Conservation (phyloP, 768 basidiomycete species). For the Mycena rosella region DNA sequence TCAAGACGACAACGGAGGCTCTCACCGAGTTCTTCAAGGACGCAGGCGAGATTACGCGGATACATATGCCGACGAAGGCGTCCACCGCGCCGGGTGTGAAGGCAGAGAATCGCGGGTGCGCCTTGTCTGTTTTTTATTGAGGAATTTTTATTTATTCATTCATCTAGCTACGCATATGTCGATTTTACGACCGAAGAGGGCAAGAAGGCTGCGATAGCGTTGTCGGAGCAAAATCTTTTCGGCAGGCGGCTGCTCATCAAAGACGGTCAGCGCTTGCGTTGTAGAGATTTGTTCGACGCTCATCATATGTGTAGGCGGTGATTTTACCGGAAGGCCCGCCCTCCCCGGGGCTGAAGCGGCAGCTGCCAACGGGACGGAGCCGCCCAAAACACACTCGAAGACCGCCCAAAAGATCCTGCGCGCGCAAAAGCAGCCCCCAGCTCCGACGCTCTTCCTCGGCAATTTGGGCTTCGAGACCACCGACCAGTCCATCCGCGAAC, state of each 20-base stretch:
- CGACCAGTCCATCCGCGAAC: conserved; percentile 75
- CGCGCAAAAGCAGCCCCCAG: conserved; percentile 85
- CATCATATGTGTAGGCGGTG: conserved; percentile 64
- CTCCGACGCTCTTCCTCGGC: conserved; percentile 90
- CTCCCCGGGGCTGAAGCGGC: conserved; percentile 52
- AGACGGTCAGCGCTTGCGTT: conserved; percentile 69
- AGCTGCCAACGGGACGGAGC: conserved; percentile 48
- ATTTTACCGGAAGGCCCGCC: conserved; percentile 78
- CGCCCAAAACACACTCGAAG: conserved; percentile 65
- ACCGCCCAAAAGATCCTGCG: conserved; percentile 83
- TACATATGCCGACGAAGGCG: conserved; percentile 88
- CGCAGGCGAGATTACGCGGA: conserved; percentile 79
- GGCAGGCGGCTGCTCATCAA: conserved; percentile 94
- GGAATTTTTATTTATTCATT: conserved; percentile 8
- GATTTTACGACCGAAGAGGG: conserved; percentile 88
- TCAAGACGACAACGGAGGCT: conserved; percentile 85
- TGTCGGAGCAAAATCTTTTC: conserved; percentile 85
- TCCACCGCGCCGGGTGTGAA: conserved; percentile 59
- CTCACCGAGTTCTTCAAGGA: conserved; percentile 78
- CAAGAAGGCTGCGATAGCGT: conserved; percentile 79
- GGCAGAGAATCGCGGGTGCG: conserved; percentile 85
- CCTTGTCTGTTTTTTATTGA: conserved; percentile 38
- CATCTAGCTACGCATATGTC: conserved; percentile 92
- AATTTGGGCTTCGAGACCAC: conserved; percentile 95
- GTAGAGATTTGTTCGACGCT: conserved; percentile 9